Conservation (phyloP, 805 yeast species). For the Trichomonascus vanleenenianus region DNA sequence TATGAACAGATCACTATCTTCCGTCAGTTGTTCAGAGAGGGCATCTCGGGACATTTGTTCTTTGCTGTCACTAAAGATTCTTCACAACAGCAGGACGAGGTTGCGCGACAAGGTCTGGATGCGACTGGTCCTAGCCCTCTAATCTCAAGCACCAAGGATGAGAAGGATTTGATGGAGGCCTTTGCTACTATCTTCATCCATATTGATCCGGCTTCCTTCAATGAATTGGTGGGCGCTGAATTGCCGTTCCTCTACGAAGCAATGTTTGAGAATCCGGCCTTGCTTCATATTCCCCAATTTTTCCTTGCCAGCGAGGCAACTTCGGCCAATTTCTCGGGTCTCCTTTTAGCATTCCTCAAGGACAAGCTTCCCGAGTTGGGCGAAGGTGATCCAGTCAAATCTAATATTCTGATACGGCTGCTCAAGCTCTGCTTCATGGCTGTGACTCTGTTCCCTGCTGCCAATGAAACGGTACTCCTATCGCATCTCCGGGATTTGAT, state of each 20-base stretch:
- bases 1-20: slow-evolving; percentile 77
- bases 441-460: slow-evolving; percentile 76
- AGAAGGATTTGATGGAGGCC: slow-evolving; percentile 91
- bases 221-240: slow-evolving; percentile 80
- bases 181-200: slow-evolving; percentile 90
- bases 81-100: slow-evolving; percentile 10
- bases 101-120: slow-evolving; percentile 22
- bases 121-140: slow-evolving; percentile 67
- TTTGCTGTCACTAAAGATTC: slow-evolving; percentile 34
- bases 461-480: slow-evolving; percentile 78
- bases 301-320: slow-evolving; percentile 92
- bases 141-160: slow-evolving; percentile 83
- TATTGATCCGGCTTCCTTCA: slow-evolving; percentile 91
- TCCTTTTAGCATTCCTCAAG: slow-evolving; percentile 67
- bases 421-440: slow-evolving; percentile 95
- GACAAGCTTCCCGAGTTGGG: slow-evolving; percentile 72
- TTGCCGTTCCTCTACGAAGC: slow-evolving; percentile 68
- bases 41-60: slow-evolving; percentile 69
- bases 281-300: slow-evolving; percentile 87
- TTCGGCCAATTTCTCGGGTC: slow-evolving; percentile 83
- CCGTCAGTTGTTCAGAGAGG: slow-evolving; percentile 72
- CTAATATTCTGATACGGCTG: slow-evolving; percentile 74
- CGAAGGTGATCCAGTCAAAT: slow-evolving; percentile 63
- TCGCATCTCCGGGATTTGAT: slow-evolving; percentile 85
- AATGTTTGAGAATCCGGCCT: slow-evolving; percentile 74